Conservation (phyloP, 176 grass and related monocot species). For the Triticum timopheevii region DNA sequence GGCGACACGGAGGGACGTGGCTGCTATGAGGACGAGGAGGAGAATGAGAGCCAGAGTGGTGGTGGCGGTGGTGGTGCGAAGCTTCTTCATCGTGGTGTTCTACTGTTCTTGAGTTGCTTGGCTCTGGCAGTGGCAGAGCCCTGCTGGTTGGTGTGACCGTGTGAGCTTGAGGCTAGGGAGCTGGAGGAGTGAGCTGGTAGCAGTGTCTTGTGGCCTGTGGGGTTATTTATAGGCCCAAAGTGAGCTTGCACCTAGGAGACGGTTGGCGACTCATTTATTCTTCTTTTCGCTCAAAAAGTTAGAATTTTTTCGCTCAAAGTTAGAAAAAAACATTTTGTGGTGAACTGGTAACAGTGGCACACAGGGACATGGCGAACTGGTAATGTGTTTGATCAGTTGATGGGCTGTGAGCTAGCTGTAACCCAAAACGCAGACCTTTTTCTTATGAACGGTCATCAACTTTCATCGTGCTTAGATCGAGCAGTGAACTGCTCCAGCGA, state of each 20-base stretch:
- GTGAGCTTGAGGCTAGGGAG: not conserved
- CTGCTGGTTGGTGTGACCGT: not conserved
- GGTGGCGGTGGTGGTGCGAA: conserved; percentile 1
- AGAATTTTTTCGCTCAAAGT: no score
- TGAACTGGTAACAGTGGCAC: not conserved
- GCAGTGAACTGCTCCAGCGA: not conserved
- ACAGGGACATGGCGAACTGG: conserved; percentile 6
- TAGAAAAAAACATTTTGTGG: no score
- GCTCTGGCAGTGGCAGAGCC: not conserved
- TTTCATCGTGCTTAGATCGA: not conserved
- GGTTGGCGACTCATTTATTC: not conserved
- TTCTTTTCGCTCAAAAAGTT: not conserved
- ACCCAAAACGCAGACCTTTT: conserved; percentile 14
- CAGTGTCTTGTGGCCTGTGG: conserved; percentile 6
- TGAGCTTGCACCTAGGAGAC: not conserved
- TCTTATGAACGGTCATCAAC: not conserved
- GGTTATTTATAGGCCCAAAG: conserved; percentile 36
- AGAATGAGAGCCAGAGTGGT: conserved; percentile 31
- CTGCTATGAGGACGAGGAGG: conserved; percentile 46
- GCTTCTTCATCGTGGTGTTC: conserved; percentile 54
- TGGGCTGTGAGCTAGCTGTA: conserved; percentile 40
- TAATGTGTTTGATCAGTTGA: conserved; percentile 14
- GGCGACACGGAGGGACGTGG: conserved; percentile 38
- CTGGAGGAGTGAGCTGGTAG: not conserved
- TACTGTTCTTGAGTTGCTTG: not conserved